phyloP scores from a whole-genome alignment of 257 asterid species.

The Sherardia arvensis region DNA sequence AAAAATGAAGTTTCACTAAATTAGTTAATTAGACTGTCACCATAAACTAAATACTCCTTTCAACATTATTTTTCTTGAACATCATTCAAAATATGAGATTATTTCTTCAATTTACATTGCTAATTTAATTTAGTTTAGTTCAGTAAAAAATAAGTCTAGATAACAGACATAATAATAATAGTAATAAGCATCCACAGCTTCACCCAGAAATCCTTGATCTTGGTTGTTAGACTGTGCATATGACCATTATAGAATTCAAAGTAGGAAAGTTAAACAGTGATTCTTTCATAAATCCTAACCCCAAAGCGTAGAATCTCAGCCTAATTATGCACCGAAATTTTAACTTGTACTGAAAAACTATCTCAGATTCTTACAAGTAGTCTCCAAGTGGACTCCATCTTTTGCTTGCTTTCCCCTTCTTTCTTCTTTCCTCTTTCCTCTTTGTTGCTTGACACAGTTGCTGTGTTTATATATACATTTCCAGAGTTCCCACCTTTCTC shows the following conservation, averaged over 20 bases:
- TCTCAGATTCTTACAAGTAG: neutral
- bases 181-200: too few species aligned
- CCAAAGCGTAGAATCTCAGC: neutral
- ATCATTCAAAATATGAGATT: too few species aligned
- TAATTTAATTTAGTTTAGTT: too few species aligned
- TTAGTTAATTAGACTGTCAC: too few species aligned
- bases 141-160: too few species aligned
- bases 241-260: neutral
- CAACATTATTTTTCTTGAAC: too few species aligned
- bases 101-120: too few species aligned
- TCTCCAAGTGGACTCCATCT: neutral
- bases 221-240: neutral
- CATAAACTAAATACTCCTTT: too few species aligned
- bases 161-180: too few species aligned
- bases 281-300: neutral
- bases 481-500: neutral
- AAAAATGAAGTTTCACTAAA: too few species aligned
- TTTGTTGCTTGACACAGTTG: neutral
- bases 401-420: neutral
- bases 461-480: neutral
- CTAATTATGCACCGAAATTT: neutral
- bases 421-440: too few species aligned
- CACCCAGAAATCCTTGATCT: too few species aligned
- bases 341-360: neutral
- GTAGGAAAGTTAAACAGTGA: neutral